Conservation (phyloP, 1,139 yeast genomes). For the Yamadazyma spencermartinsiae region DNA sequence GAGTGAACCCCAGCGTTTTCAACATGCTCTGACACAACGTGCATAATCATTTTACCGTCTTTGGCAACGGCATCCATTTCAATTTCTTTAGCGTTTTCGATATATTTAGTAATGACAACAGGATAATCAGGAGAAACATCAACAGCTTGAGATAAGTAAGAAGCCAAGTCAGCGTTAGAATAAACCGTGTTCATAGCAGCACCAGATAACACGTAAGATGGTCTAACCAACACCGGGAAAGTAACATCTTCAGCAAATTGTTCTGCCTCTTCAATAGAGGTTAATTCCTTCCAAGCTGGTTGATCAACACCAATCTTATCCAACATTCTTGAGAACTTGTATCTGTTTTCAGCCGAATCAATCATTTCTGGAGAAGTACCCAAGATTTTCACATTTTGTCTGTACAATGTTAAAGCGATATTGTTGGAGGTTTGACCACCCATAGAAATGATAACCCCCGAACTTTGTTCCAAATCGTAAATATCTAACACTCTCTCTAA, state of each 20-base stretch:
- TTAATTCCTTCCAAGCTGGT: constrained; percentile 98
- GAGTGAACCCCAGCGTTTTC: constrained; percentile 99
- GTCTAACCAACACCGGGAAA: constrained; percentile 96
- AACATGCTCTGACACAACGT: constrained; percentile 97
- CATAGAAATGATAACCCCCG: constrained; percentile 95
- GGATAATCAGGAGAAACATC: constrained; percentile 98
- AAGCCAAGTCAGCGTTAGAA: constrained; percentile 84
- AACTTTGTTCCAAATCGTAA: constrained; percentile 86
- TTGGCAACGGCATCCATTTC: constrained; percentile 99
- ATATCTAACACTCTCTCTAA: constrained; percentile 95
- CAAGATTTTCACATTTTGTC: constrained; percentile 91
- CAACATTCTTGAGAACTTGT: constrained; percentile 96
- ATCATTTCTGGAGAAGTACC: constrained; percentile 99
- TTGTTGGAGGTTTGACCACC: constrained; percentile 99
- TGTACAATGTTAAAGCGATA: constrained; percentile 89
- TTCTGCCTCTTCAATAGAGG: constrained; percentile 92
- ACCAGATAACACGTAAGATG: constrained; percentile 96
- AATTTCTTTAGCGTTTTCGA: constrained; percentile 96
- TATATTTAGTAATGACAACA: constrained; percentile 94
- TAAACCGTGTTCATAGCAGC: constrained; percentile 99
- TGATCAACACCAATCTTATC: constrained; percentile 97
- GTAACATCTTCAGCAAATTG: constrained; percentile 87
- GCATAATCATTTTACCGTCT: constrained; percentile 94
- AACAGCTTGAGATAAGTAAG: constrained; percentile 89
- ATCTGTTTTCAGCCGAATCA: constrained; percentile 97